phyloP scores from a whole-genome alignment of 2,329 filamentous ascomycete species.

The Epichloe bromicola region DNA sequence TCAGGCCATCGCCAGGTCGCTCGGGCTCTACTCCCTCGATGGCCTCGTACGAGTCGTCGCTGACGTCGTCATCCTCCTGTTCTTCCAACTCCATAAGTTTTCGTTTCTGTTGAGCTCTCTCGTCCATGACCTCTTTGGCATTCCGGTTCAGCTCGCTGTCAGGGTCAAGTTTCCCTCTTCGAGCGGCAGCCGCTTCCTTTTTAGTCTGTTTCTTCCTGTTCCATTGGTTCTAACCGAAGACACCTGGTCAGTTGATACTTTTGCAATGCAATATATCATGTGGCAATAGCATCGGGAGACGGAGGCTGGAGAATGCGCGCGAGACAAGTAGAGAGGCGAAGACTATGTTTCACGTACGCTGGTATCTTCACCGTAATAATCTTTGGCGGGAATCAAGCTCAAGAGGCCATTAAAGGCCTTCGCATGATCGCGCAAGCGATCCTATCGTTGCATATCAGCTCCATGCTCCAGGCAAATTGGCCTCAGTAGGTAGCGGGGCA shows the following conservation, averaged over 20 bases:
- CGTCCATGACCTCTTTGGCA: conserved; percentile 87
- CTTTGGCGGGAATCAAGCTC: conserved; percentile 78
- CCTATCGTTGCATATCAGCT: conserved; percentile 23
- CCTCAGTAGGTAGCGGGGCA: conserved; percentile 14
- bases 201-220: conserved; percentile 89
- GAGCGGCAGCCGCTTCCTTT: conserved; percentile 68
- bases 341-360: conserved; percentile 46
- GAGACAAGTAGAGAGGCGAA: neutral
- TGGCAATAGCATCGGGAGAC: neutral
- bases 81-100: conserved; percentile 55
- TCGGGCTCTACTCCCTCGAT: conserved; percentile 45
- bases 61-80: conserved; percentile 29
- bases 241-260: neutral
- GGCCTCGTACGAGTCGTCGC: conserved; percentile 28
- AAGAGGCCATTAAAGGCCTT: conserved; percentile 78
- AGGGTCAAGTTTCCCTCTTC: conserved; percentile 81
- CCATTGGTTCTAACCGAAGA: conserved; percentile 65
- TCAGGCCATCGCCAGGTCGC: conserved; percentile 52
- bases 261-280: neutral
- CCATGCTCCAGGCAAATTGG: neutral
- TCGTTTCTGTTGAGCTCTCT: conserved; percentile 62
- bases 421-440: conserved; percentile 44
- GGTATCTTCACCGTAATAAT: conserved; percentile 79
- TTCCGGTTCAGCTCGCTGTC: conserved; percentile 68
- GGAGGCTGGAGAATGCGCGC: neutral